Base-by-base conservation (phyloP, 108 stramenopile species). In the Tribonema minus region DNA sequence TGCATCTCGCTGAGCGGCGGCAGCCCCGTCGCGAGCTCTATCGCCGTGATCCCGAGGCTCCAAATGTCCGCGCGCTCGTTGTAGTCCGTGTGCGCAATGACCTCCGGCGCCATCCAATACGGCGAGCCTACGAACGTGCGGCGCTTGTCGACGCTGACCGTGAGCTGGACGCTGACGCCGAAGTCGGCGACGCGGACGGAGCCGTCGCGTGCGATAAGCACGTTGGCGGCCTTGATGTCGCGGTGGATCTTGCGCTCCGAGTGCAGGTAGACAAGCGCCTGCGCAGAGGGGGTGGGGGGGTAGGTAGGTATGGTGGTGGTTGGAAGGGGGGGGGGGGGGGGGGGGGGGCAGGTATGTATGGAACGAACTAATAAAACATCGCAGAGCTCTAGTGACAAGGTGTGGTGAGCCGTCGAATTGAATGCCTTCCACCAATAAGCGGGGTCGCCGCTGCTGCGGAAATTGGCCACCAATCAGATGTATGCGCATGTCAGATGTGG, bases 201-300 rank as follows among this genome's bases (percentile, higher is more conserved):
- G 85, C 87, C 88, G 26, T 72, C 71, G 5, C 37, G 31, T 41
- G 78, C 85, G 75, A 98, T 83, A 34, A 89, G 73, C 26, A 99
- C 84, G 78, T 99, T 99, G 37, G 94, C 93, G 58, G 86, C 86
- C 74, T 99, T 99, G 68, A 99, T 92, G 73, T 99, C 98, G n/a
- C 98, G 90, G 83, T 99, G 98, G 32, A 99, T 94, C 9, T 81
- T 71, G 20, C 91, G 85, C 83, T 95, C 94, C 58, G 90, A 87
- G 82, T 99, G 98, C 37, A 97, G 83, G 88, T 92, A 94, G 46
- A 88, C 86, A 36, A 97, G 73, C 30, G 93, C 96, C 68, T 92
- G 59, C n/a, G n/a, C n/a, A n/a, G n/a, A n/a, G n/a, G n/a, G n/a
- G n/a, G n/a, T n/a, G n/a, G n/a, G n/a, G n/a, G n/a, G n/a, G n/a